A percentile compares a stretch with the other conserved stretches of the same genome.
Evolutionary conservation across 805 yeast species (phyloP).

Genomic region (Pichia insulana): DNA sequence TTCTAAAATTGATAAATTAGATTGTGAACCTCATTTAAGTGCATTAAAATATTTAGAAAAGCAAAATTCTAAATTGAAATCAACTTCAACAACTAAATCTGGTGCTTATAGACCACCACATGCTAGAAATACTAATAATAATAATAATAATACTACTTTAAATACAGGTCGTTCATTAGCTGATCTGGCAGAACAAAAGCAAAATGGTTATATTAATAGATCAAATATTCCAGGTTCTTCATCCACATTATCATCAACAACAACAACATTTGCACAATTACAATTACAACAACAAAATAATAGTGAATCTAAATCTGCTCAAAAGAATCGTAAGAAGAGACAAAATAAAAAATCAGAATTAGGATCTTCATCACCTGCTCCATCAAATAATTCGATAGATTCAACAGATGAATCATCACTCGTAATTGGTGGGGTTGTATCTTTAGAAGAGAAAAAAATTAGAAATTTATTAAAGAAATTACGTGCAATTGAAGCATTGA

Average conservation of each 20-base stretch:
- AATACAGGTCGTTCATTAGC: constrained; percentile 42
- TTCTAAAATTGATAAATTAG: constrained; percentile 29
- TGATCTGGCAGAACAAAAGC: constrained; percentile 41
- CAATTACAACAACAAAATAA: background rate
- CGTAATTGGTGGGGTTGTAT: constrained; percentile 53
- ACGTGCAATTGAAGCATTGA: constrained; percentile 89
- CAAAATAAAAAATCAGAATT: constrained; percentile 42
- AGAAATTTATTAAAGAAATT: constrained; percentile 85
- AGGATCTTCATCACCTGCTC: background rate
- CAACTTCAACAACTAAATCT: constrained; percentile 40
- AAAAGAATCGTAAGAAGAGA: constrained; percentile 56
- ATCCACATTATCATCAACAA: constrained; percentile 24
- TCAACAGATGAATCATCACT: constrained; percentile 23
- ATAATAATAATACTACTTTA: constrained; percentile 29
- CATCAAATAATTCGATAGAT: background rate
- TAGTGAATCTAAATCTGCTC: constrained; percentile 46
- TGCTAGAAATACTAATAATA: constrained; percentile 35
- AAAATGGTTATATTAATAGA: constrained; percentile 6
- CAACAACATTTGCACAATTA: constrained; percentile 40
- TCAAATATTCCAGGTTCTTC: constrained; percentile 17
- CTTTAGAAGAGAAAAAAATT: constrained; percentile 86
- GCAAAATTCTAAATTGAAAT: constrained; percentile 22
- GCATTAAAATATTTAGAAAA: constrained; percentile 51
- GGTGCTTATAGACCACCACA: constrained; percentile 98
- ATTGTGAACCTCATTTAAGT: constrained; percentile 64